Percentiles rank a stretch among this genome's conserved stretches.
These are phyloP conservation scores for Citrullus mucosospermus DNA, from an alignment of 306 rosid species.

Conservation along the genomic window DNA sequence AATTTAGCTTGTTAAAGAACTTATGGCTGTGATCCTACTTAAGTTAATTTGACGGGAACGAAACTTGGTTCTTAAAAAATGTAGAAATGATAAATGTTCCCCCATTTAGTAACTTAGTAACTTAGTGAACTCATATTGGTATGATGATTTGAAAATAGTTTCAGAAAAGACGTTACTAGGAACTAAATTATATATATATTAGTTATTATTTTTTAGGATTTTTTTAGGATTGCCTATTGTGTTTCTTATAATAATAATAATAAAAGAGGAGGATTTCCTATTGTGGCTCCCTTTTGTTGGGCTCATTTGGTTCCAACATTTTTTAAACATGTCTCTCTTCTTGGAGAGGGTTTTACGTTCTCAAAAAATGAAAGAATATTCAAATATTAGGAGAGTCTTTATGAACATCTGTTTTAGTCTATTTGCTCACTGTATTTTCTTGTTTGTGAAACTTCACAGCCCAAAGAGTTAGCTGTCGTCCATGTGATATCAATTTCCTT, in stretches of 20 bases:
- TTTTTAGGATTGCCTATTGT: not conserved
- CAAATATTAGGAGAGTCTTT: not conserved
- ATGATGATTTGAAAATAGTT: not conserved
- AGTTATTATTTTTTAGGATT: not conserved
- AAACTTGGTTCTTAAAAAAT: not conserved
- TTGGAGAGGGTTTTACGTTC: not conserved
- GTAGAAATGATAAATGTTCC: not conserved
- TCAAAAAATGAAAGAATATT: not conserved
- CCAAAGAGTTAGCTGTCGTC: not conserved
- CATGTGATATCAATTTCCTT: not conserved
- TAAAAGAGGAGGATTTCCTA: not conserved
- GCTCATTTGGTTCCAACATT: not conserved
- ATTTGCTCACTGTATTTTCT: not conserved
- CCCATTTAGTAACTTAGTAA: not conserved
- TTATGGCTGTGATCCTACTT: not conserved
- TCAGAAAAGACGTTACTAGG: not conserved
- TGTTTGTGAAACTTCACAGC: not conserved
- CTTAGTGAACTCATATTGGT: not conserved
- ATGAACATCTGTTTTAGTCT: not conserved
- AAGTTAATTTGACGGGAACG: not conserved
- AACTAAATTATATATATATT: not conserved
- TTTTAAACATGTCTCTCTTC: not conserved
- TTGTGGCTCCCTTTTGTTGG: not conserved
- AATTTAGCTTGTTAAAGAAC: not conserved
- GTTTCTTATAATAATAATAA: no score